phyloP scores from a whole-genome alignment of 305 asterid genomes.

The Rubia peregrina region DNA sequence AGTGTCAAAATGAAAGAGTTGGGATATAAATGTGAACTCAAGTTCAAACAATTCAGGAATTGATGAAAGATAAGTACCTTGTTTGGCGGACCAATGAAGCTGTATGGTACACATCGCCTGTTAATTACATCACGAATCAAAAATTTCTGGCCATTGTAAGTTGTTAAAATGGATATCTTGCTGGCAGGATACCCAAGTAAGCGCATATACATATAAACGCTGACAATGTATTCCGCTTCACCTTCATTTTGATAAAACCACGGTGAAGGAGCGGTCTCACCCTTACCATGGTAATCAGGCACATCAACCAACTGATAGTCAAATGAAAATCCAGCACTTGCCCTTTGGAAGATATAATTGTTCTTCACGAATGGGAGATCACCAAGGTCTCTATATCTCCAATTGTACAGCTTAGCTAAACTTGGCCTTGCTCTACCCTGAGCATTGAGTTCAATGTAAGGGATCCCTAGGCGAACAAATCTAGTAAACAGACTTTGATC shows the following conservation, averaged over 20 bases:
- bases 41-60: neutral
- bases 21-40: neutral
- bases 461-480: constrained; percentile 91
- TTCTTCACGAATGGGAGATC: constrained; percentile 78
- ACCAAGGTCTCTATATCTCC: constrained; percentile 93
- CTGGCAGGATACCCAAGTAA: constrained; percentile 91
- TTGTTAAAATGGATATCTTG: constrained; percentile 89
- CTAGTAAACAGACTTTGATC: constrained; percentile 97
- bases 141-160: constrained; percentile 97
- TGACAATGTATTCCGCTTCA: constrained; percentile 90
- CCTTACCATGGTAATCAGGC: constrained; percentile 86
- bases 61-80: constrained; percentile 44
- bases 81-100: constrained; percentile 88
- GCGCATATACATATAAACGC: constrained; percentile 94
- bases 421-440: constrained; percentile 98
- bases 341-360: constrained; percentile 53
- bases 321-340: constrained; percentile 81
- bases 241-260: constrained; percentile 99
- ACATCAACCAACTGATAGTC: constrained; percentile 93
- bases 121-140: constrained; percentile 91
- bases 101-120: constrained; percentile 83
- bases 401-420: constrained; percentile 86
- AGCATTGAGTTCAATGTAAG: constrained; percentile 94
- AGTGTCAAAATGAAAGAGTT: neutral
- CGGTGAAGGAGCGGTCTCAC: constrained; percentile 96